phyloP scores from a whole-genome alignment of 1,284 basidiomycete genomes.

The Tetrapyrgos nigripes region DNA sequence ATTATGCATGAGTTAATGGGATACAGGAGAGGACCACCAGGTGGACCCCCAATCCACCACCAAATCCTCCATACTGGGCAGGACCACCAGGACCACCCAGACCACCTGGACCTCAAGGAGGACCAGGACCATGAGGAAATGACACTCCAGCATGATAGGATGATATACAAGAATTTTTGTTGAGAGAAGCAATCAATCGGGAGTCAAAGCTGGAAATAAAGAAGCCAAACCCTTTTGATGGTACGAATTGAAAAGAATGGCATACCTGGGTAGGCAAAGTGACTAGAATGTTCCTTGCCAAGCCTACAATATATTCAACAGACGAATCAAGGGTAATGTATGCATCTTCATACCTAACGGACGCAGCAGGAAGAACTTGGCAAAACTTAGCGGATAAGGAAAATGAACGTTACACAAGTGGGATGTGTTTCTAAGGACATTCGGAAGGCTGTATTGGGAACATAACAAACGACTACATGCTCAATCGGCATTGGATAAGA shows the following conservation, averaged over 20 bases:
- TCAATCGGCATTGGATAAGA: not conserved
- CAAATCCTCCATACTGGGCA: no score
- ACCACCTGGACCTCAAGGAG: no score
- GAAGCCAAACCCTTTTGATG: not conserved
- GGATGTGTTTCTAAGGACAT: not conserved
- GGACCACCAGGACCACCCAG: no score
- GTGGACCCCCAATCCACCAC: no score
- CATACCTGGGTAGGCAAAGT: not conserved
- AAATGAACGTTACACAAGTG: not conserved
- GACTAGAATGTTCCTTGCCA: not conserved
- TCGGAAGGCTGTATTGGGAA: not conserved
- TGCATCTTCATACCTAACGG: conserved; percentile 1
- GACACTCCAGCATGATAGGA: no score
- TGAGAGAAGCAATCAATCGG: not conserved
- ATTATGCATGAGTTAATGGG: no score
- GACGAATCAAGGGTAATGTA: not conserved
- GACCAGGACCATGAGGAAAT: no score
- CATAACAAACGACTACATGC: not conserved
- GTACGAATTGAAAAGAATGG: not conserved
- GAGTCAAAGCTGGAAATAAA: conserved; percentile 1
- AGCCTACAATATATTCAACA: not conserved
- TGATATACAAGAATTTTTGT: no score
- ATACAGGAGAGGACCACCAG: no score
- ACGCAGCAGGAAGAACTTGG: not conserved
- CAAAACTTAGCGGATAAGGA: not conserved